Evolutionary conservation across 768 basidiomycete species (phyloP).

Genomic region (Termitomyces sp.): DNA sequence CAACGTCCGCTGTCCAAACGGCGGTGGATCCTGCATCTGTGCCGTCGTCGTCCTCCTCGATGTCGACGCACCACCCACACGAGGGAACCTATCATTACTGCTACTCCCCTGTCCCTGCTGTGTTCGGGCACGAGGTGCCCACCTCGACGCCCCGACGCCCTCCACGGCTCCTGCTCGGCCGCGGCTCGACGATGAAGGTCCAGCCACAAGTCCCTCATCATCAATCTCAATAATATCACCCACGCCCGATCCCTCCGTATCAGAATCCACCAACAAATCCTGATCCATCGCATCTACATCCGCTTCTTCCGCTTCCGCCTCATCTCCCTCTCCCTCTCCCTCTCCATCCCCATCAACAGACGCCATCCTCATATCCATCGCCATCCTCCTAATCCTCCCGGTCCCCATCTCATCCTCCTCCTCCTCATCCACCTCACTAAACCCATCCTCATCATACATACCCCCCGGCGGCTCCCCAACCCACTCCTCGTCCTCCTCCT

Average conservation of each 20-base stretch:
- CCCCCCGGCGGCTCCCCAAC: conserved; percentile 74
- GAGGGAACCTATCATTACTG: neutral
- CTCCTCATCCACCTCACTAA: conserved; percentile 51
- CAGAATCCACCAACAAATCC: conserved; percentile 46
- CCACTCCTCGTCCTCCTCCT: conserved; percentile 75
- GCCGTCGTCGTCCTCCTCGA: conserved; percentile 15
- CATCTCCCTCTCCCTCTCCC: conserved; percentile 14
- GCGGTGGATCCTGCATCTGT: conserved; percentile 7
- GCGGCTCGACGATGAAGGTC: neutral
- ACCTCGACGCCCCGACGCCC: conserved; percentile 28
- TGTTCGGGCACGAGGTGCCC: conserved; percentile 22
- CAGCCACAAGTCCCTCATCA: conserved; percentile 16
- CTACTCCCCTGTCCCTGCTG: conserved; percentile 6
- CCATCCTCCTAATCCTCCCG: conserved; percentile 18
- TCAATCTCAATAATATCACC: conserved; percentile 26
- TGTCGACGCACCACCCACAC: neutral
- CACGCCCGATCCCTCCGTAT: conserved; percentile 29
- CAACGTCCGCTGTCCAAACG: conserved; percentile 29
- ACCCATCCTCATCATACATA: conserved; percentile 68
- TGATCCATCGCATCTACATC: conserved; percentile 77
- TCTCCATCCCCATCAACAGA: conserved; percentile 10
- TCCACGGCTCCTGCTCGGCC: neutral
- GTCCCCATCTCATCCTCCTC: conserved; percentile 29
- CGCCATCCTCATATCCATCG: neutral
- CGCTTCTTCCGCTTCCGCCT: conserved; percentile 41